Percentiles rank a stretch among this genome's conserved stretches.
These are phyloP conservation scores for Ceratocystis cacaofunesta DNA, from an alignment of 2,329 filamentous ascomycete species.

Conservation along the genomic window DNA sequence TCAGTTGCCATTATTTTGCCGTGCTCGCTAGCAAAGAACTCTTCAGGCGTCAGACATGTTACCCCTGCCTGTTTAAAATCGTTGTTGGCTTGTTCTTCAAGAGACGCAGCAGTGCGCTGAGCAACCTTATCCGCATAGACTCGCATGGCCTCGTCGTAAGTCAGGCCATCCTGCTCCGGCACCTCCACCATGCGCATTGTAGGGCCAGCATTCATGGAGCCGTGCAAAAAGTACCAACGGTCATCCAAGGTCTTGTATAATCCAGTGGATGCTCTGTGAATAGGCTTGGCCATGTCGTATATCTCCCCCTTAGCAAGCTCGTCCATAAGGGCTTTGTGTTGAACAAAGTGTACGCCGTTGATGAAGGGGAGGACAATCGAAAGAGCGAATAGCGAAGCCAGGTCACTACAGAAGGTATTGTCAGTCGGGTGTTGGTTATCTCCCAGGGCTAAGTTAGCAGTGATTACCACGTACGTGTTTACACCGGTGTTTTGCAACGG, in stretches of 20 bases:
- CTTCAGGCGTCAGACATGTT: conserved; percentile 20
- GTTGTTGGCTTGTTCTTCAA: conserved; percentile 20
- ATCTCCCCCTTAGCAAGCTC: conserved; percentile 17
- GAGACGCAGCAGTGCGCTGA: conserved; percentile 19
- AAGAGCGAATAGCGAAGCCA: conserved; percentile 1
- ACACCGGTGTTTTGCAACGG: conserved; percentile 13
- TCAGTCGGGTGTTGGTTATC: neutral
- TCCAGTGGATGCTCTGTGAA: conserved; percentile 21
- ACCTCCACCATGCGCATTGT: conserved; percentile 18
- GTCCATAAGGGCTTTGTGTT: conserved; percentile 20
- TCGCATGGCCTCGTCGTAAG: conserved; percentile 20
- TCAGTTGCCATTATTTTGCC: conserved; percentile 19
- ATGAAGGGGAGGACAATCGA: conserved; percentile 16
- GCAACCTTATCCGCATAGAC: conserved; percentile 19
- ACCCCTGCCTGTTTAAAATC: conserved; percentile 21
- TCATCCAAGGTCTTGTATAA: conserved; percentile 20
- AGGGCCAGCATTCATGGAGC: conserved; percentile 19
- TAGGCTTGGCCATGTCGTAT: conserved; percentile 19
- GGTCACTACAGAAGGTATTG: neutral
- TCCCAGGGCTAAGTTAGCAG: too few species aligned
- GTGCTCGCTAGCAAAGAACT: conserved; percentile 22
- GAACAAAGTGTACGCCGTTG: conserved; percentile 14
- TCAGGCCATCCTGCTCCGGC: conserved; percentile 14
- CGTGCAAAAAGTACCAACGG: conserved; percentile 20
- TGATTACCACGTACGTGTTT: conserved; percentile 11